Evolutionary conservation across 768 basidiomycete species (phyloP), one percentile per base, ranked within the genome.

Genomic region (Hemileccinum rubropunctum): DNA sequence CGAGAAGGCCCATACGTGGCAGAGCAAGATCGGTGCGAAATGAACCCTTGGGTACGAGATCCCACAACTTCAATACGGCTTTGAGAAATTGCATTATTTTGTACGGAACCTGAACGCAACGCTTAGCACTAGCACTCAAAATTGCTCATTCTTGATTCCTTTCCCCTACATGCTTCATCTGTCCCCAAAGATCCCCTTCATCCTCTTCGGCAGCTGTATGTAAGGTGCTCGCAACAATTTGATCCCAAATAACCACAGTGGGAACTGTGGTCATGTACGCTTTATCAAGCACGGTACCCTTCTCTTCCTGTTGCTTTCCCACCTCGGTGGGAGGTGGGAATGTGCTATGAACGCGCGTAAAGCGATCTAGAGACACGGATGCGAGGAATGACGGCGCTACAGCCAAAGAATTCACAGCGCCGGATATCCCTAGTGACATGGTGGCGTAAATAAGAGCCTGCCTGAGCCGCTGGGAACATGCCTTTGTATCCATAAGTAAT

Each of bases 1-100:
- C 66, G 95, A 98, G 70, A 84, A 83, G 56, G 94, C 85, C 7
- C 84, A 83, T 54, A 83, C 75, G 14, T 98, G 95, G 95, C 80
- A 84, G 71, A 91, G 88, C 60, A 76, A 84, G 63, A 92, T 94
- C 12, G 20, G 18, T 20, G 11, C 32, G 59, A 48, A 58, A 21
- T 9, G 13, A 35, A 28, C 21, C 17, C 11, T 18, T 10, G 40
- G 27, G 23, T 28, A 42, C 14, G 36, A 42, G 23, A n/a, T 12
- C 28, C 28, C 23, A n/a, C n/a, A n/a, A n/a, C n/a, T n/a, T n/a
- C 6, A 23, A 23, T 3, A 30, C 30, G 20, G 40, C 26, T 36
- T 30, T 36, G 48, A 35, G 13, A 43, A 18, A 57, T 17, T 17
- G 23, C 27, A 43, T 30, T 34, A 39, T 30, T 34, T 46, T 48